Evolutionary conservation across 352 stramenopile species (phyloP), one percentile per base, ranked within the genome.

Genomic region (Globisporangium iwayamae): DNA sequence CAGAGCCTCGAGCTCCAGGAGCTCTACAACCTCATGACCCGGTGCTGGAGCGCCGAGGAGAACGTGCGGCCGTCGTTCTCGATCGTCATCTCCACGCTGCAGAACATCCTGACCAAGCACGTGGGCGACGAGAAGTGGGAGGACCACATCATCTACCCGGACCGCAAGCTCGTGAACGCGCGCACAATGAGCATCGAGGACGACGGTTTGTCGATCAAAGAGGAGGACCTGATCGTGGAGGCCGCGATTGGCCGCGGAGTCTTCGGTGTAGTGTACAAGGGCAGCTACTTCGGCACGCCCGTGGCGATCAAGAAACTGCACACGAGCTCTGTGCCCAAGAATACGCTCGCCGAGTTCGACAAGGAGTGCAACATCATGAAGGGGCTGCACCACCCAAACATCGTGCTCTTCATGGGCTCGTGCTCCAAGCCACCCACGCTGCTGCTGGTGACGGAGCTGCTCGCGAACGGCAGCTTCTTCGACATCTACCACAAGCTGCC

Each of bases 361-460:
- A 93, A 95, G 48, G 83, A 93, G 59, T 93, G 83, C 65, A 85
- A 48, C 20, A 93, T 95, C 71, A 93, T 93, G 85, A 91, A 89
- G 50, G 81, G 85, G 2, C 89, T 99, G 60, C 77, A 97, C 61
- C 96, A 99, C 76, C 96, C 97, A 8, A 99, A 99, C 74, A 98
- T 99, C 60, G 97, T 98, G 63, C 78, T 99, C 11, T 99, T 98
- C 70, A 98, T 99, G 90, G 96, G 96, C 34, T 98, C 96, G 20
- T 99, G 94, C 79, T 91, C 97, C n/a, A 91, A 97, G 65, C 90
- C 96, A n/a, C 95, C 95, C 32, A 98, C 98, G 68, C 75, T 98
- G 30, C 76, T 97, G 30, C 97, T 99, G 22, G 85, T 99, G 22
- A 98, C 96, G 0, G 96, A 99, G 74, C 70, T 98, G 34, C 91